phyloP scores from a whole-genome alignment of 192 early-diverging fungal species.

The Glomus cerebriforme region DNA sequence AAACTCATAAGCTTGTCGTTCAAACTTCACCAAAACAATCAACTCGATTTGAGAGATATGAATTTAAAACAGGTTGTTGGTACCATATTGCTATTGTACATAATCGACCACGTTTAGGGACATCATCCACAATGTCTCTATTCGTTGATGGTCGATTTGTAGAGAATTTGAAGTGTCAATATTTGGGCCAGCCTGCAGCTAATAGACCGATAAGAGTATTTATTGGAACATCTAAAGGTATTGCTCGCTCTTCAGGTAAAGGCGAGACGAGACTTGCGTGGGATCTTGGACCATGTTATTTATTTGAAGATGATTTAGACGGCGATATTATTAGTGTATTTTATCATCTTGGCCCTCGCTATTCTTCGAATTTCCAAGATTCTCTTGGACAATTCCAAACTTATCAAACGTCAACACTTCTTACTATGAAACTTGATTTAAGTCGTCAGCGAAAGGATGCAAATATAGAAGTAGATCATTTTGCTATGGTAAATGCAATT shows the following conservation, averaged over 20 bases:
- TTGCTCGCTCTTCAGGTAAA: slow-evolving; percentile 23
- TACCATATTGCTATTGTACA: slow-evolving; percentile 72
- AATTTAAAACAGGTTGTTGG: slow-evolving; percentile 62
- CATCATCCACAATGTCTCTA: slow-evolving; percentile 52
- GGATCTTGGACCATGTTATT: slow-evolving; percentile 67
- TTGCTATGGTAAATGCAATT: slow-evolving; percentile 55
- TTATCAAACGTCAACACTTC: slow-evolving; percentile 61
- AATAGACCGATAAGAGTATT: slow-evolving; percentile 23
- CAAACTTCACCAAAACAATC: slow-evolving; percentile 49
- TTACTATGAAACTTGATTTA: slow-evolving; percentile 52
- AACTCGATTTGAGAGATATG: slow-evolving; percentile 50
- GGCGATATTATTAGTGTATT: slow-evolving; percentile 58
- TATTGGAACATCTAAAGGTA: slow-evolving; percentile 10
- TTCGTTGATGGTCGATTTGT: slow-evolving; percentile 65
- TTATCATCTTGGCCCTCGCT: slow-evolving; percentile 66
- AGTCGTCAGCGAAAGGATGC: slow-evolving; percentile 42
- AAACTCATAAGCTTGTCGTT: slow-evolving; percentile 48
- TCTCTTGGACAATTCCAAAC: slow-evolving; percentile 66
- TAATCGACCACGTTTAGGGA: slow-evolving; percentile 50
- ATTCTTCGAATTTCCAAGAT: slow-evolving; percentile 66
- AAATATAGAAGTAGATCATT: slow-evolving; percentile 40
- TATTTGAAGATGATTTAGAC: slow-evolving; percentile 64
- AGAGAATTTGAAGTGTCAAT: slow-evolving; percentile 57
- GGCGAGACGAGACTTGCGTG: slow-evolving; percentile 48
- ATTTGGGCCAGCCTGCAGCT: slow-evolving; percentile 49